Base-by-base conservation (phyloP, 129 eudicot species). In the Helianthus annuus region DNA sequence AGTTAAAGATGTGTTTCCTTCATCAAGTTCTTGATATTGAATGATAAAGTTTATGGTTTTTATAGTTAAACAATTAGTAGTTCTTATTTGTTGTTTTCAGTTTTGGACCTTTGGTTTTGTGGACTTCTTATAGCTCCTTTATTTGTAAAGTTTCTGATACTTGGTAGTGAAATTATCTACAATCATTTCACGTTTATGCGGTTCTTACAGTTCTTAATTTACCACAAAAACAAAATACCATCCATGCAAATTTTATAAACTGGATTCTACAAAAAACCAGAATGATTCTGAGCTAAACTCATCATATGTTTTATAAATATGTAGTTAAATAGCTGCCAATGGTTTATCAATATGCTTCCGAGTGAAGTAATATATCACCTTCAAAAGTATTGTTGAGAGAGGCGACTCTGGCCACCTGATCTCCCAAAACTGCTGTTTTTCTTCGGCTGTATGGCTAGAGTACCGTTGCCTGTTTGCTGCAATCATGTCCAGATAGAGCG, bases 1-100 rank as follows among this genome's bases (percentile, higher is more conserved):
- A 4, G 94, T 88, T 11, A 89, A 92, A 76, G 94, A 92, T 55
- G 96, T 86, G 66, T 92, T 92, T 69, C 97, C 96, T 7, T 70
- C 81, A 0, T 76, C 79, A 2, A 70, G 76, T 70, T 70, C 81
- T 0, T 70, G 71, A 61, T 61, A 22, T 52, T 49, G 19, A 56
- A 65, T 48, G 2, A 13, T 29, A 29, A 70, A 36, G 8, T 45
- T 55, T 58, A 38, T 61, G 65, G 40, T 49, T 62, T 24, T 38
- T 66, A 58, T 76, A 68, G 81, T 73, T 57, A 34, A 24, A 36
- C n/a, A 6, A 7, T 7, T 42, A 68, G 59, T 83, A 59, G 68
- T 36, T 67, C 42, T 84, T 57, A 27, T 68, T 56, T 40, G 72
- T 29, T 36, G 42, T 51, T 77, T 60, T 64, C 59, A 65, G 38